Evolutionary conservation across 495 filamentous ascomycete genomes (phyloP).

Genomic region (Xylaria castorea): DNA sequence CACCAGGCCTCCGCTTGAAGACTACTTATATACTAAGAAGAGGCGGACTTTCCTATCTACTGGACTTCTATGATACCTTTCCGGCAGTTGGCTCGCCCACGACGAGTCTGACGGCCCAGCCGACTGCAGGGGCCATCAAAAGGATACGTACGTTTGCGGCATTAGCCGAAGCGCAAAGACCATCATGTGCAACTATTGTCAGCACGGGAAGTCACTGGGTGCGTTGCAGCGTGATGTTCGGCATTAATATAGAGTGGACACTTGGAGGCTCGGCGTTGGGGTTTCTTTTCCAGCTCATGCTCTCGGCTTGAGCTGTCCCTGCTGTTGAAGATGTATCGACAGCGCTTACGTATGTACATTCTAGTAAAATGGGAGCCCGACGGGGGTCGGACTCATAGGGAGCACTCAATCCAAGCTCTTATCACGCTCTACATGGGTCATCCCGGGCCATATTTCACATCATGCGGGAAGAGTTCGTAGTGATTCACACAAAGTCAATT

Average conservation of each 20-base stretch:
- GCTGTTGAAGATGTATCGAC: slow-evolving; percentile 1
- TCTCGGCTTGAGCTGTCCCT: background rate
- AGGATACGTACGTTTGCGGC: background rate
- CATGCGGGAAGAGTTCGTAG: background rate
- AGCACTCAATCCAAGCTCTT: slow-evolving; percentile 4
- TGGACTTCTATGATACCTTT: background rate
- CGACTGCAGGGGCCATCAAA: background rate
- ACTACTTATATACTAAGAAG: background rate
- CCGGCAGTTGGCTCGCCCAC: background rate
- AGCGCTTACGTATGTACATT: slow-evolving; percentile 20
- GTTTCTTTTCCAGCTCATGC: slow-evolving; percentile 1
- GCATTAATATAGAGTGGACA: slow-evolving; percentile 15
- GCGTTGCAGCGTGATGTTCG: background rate
- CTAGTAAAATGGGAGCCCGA: background rate
- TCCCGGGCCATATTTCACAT: background rate
- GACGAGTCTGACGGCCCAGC: background rate
- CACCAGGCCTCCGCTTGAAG: slow-evolving; percentile 26
- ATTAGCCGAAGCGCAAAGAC: background rate
- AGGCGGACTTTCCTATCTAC: background rate
- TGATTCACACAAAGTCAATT: background rate
- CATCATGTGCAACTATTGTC: background rate
- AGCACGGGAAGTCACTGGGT: background rate
- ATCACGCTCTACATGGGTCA: slow-evolving; percentile 2
- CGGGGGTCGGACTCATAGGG: background rate
- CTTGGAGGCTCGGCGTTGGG: slow-evolving; percentile 11